Percentiles rank a stretch among this genome's conserved stretches.
These are phyloP conservation scores for Kokia cookei DNA, from an alignment of 441 rosid genomes.

Conservation along the genomic window DNA sequence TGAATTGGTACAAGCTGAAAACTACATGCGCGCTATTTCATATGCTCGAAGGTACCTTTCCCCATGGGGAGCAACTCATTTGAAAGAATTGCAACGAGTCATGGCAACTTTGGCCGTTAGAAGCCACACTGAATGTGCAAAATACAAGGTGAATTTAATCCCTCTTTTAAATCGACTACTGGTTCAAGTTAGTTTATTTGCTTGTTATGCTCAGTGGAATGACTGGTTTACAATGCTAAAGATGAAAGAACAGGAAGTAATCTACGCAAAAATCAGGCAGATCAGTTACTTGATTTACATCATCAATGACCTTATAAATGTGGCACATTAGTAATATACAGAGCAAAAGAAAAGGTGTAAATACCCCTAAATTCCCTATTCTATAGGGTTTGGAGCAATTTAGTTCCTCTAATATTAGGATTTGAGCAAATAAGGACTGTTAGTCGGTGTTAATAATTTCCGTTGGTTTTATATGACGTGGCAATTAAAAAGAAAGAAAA, in stretches of 20 bases:
- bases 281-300: not conserved
- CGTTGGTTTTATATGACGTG: too few species aligned
- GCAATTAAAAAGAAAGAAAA: too few species aligned
- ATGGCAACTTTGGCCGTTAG: constrained; percentile 81
- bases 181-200: constrained; percentile 1
- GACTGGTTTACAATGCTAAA: not conserved
- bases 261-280: not conserved
- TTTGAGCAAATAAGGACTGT: too few species aligned
- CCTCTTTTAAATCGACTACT: constrained; percentile 1
- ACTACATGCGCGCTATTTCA: constrained; percentile 57
- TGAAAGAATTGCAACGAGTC: constrained; percentile 76
- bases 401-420: too few species aligned
- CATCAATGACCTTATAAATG: not conserved
- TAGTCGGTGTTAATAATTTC: too few species aligned
- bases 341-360: too few species aligned
- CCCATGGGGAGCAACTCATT: constrained; percentile 82
- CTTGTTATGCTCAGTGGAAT: not conserved
- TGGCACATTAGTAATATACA: too few species aligned
- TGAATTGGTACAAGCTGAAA: constrained; percentile 77
- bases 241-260: too few species aligned
- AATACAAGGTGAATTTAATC: constrained; percentile 57
- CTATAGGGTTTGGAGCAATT: too few species aligned
- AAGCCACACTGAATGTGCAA: constrained; percentile 64
- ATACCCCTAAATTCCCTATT: too few species aligned
- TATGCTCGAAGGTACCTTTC: constrained; percentile 82